phyloP scores from a whole-genome alignment of 129 eudicot genomes.

The Erigeron canadensis region DNA sequence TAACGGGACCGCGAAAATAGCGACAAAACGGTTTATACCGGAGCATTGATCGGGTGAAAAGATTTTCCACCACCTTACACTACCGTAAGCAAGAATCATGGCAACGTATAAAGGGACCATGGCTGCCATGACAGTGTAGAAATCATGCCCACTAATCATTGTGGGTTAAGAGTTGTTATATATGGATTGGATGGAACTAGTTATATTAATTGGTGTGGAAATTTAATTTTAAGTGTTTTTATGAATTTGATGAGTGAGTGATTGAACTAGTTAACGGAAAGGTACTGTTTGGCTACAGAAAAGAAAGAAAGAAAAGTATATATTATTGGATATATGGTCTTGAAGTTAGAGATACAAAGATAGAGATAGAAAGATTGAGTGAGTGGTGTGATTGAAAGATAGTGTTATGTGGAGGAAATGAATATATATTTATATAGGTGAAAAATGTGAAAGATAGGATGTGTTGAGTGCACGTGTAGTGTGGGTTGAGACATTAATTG shows the following conservation, averaged over 20 bases:
- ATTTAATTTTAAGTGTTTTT: background rate
- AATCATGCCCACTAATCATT: constrained; percentile 78
- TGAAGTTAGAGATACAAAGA: background rate
- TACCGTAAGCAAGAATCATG: constrained; percentile 91
- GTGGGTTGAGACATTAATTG: background rate
- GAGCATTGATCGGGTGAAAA: constrained; percentile 92
- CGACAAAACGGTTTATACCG: constrained; percentile 87
- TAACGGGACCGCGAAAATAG: constrained; percentile 81
- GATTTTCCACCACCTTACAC: constrained; percentile 95
- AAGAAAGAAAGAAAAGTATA: background rate
- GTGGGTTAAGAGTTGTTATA: too few species aligned
- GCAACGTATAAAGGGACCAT: constrained; percentile 87
- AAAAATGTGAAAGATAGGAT: constrained; percentile 19
- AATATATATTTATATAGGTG: constrained; percentile 28
- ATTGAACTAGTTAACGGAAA: background rate
- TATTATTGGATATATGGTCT: background rate
- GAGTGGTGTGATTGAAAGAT: constrained; percentile 31
- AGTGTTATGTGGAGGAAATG: constrained; percentile 15
- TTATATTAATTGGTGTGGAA: background rate
- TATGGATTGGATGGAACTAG: too few species aligned
- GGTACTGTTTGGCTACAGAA: background rate
- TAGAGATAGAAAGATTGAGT: constrained; percentile 24
- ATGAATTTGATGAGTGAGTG: constrained; percentile 12
- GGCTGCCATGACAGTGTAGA: constrained; percentile 81
- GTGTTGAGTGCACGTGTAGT: constrained; percentile 30